Evolutionary conservation across 306 rosid genomes (phyloP), one percentile per base, ranked within the genome.

Genomic region (Vigna hirtella): DNA sequence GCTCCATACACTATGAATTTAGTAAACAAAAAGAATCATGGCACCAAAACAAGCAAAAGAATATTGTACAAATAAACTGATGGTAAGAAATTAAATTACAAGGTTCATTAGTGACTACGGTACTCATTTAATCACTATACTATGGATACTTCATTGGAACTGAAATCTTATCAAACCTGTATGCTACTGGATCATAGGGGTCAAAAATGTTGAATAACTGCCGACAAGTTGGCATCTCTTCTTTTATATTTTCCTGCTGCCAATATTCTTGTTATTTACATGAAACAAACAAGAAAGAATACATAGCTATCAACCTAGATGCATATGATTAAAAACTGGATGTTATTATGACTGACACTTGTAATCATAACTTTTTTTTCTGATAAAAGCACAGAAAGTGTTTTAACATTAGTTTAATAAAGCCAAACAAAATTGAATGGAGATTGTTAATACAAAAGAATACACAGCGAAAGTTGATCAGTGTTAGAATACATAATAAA

Each of bases 101-200:
- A 66, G 51, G 77, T 34, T 65, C 48, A 18, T 4, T 20, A 20
- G 20, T 20, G 20, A 20, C 20, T 17, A 38, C 69, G 9, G 16
- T 65, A 64, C 30, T 61, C 56, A 30, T 40, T 30, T 30, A 81
- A 10, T 69, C 51, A 36, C 63, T 11, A 17, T 36, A 20, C 20
- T 20, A 20, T 20, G 64, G 59, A 51, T 71, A 71, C 48, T 58
- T 69, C 62, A 61, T 58, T 52, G 22, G 45, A 67, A 75, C 53
- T 69, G 72, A 58, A 79, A 55, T 55, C 74, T 61, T 66, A 47
- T 71, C 84, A 85, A 38, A 93, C 99, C 99, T 93, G 80, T 93
- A 96, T 79, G 97, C 99, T 64, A 96, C 99, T 15, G 99, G 99
- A 85, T 96, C 99, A 80, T 72, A 96, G 38, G 99, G 99, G 75